phyloP scores from a whole-genome alignment of 2,329 filamentous ascomycete genomes.

The Tolypocladium sp. region DNA sequence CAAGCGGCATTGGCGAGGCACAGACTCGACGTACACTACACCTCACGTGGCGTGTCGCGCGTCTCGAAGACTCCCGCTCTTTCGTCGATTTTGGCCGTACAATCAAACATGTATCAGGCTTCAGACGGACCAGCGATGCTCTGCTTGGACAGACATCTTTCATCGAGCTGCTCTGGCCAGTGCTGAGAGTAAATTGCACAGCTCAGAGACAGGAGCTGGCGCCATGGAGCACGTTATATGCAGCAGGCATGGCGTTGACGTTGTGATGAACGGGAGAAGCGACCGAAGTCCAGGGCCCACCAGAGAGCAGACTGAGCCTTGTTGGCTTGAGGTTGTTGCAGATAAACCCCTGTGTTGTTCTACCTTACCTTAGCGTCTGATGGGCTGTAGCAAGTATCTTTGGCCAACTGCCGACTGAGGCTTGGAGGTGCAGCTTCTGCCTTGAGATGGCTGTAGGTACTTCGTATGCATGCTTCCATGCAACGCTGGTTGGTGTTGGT shows the following conservation, averaged over 20 bases:
- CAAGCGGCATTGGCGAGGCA: too few relatives aligned
- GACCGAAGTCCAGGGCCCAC: not conserved
- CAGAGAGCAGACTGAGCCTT: not conserved
- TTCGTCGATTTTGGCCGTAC: too few relatives aligned
- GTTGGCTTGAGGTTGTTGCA: not conserved
- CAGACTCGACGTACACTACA: not conserved
- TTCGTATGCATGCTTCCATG: not conserved
- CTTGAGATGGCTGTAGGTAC: not conserved
- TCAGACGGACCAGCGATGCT: not conserved
- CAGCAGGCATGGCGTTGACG: not conserved
- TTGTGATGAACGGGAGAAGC: too few relatives aligned
- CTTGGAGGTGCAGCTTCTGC: not conserved
- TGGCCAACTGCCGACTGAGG: not conserved
- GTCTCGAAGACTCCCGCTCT: not conserved
- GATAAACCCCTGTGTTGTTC: not conserved
- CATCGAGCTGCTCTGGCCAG: too few relatives aligned
- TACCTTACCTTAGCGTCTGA: not conserved
- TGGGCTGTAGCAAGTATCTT: not conserved
- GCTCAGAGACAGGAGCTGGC: not conserved
- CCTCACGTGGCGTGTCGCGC: not conserved
- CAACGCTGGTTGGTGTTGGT: not conserved
- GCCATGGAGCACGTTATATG: not conserved
- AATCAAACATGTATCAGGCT: not conserved
- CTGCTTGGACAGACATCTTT: not conserved
- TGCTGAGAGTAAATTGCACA: not conserved